phyloP scores from a whole-genome alignment of 148 eudicot genomes.

The Amaranthus palmeri region DNA sequence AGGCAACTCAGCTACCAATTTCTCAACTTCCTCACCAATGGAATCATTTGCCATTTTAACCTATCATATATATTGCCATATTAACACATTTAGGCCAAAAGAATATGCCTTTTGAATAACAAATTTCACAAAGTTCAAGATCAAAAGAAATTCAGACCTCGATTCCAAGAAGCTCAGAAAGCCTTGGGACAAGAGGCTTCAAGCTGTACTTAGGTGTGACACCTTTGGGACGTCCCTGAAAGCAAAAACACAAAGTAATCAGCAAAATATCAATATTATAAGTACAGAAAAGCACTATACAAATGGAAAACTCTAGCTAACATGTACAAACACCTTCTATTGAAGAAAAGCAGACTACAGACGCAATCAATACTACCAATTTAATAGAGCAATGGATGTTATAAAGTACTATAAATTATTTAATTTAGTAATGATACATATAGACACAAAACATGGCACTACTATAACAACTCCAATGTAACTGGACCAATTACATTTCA shows the following conservation, averaged over 20 bases:
- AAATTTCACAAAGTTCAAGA: too few species aligned
- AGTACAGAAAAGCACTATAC: too few species aligned
- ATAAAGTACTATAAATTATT: too few species aligned
- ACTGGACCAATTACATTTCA: too few species aligned
- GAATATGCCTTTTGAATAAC: not conserved
- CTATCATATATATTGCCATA: constrained; percentile 22
- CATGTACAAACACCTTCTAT: too few species aligned
- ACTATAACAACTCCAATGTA: too few species aligned
- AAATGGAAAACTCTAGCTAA: too few species aligned
- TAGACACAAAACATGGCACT: too few species aligned
- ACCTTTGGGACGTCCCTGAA: constrained; percentile 76
- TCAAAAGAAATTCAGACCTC: constrained; percentile 30
- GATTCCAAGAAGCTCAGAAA: constrained; percentile 59
- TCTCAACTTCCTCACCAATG: constrained; percentile 78
- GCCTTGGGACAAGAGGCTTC: constrained; percentile 71
- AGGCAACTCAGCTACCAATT: constrained; percentile 57
- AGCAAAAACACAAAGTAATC: not conserved
- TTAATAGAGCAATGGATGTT: too few species aligned
- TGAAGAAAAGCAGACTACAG: too few species aligned
- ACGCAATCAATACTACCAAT: too few species aligned
- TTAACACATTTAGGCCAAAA: not conserved
- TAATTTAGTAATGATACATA: too few species aligned
- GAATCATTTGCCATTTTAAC: constrained; percentile 73
- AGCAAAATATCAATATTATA: not conserved
- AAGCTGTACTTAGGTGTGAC: constrained; percentile 76